Base-by-base conservation (phyloP, 2,329 filamentous ascomycete species). In the Pseudogymnoascus sp. region DNA sequence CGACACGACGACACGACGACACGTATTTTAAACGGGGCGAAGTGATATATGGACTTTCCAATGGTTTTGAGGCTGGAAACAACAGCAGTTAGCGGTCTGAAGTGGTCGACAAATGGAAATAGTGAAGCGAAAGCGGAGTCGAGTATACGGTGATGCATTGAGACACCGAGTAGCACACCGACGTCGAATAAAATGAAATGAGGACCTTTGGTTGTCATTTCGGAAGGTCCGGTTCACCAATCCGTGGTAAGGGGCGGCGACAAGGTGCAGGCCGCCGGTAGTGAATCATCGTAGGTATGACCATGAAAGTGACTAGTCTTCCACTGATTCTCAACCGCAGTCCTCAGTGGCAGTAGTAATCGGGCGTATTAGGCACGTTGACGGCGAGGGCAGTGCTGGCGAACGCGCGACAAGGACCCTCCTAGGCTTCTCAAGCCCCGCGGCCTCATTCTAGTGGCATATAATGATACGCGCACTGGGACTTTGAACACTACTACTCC, bases 1-100 rank as follows among this genome's bases (percentile, higher is more conserved):
- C n/a, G 50, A 56, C 29, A 33, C 13, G 50, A 26, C 23, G 23
- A 26, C 23, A 26, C 26, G 26, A 56, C 19, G 11, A 56, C 17
- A 56, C 50, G 50, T 56, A 13, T 53, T 53, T 56, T n/a, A 53
- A 56, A 56, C n/a, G 17, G 50, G 50, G 50, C 50, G 50, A 31
- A 35, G 50, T 31, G n/a, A 21, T 35, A 35, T 56, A 33, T 19
- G 50, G 11, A 29, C 17, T 19, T 33, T 35, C 50, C 50, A 31
- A 53, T 53, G 29, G 26, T 33, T 33, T 33, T 3, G 50, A 56
- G 10, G 26, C 29, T 33, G 2, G 29, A 33, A 33, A 4, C 50
- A n/a, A 19, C 29, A n/a, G 31, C 4, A 56, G 19, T 9, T 33
- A 33, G 50, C 50, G 50, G 50, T 56, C 29, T 56, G 26, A 21